Conservation (phyloP, 1,139 yeast genomes). For the Taiozyma onychis region DNA sequence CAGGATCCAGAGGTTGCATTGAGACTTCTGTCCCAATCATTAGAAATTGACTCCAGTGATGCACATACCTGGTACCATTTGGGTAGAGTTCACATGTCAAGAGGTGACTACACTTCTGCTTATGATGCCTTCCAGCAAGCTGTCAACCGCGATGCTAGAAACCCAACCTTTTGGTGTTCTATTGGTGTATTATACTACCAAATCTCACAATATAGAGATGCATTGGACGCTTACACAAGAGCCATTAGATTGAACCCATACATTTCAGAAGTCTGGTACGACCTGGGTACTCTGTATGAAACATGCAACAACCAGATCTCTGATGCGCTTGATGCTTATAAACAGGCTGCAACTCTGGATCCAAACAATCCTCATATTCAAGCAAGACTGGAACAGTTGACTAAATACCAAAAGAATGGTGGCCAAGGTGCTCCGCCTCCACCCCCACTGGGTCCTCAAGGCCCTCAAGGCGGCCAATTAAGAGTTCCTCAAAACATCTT, state of each 20-base stretch:
- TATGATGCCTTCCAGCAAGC: slow-evolving; percentile 99
- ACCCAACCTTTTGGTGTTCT: slow-evolving; percentile 98
- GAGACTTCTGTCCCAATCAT: slow-evolving; percentile 73
- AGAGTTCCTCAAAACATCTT: slow-evolving; percentile 8
- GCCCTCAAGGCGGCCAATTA: slow-evolving; percentile 6
- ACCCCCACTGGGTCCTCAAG: slow-evolving; percentile 44
- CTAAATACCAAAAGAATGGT: slow-evolving; percentile 70
- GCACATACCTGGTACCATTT: slow-evolving; percentile 97
- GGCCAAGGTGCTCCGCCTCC: slow-evolving; percentile 45
- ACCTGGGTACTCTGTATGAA: slow-evolving; percentile 92
- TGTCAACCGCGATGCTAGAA: slow-evolving; percentile 90
- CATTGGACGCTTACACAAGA: slow-evolving; percentile 93
- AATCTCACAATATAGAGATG: slow-evolving; percentile 92
- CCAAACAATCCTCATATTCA: slow-evolving; percentile 93
- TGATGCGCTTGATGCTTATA: slow-evolving; percentile 95
- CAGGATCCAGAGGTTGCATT: slow-evolving; percentile 83
- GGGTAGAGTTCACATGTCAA: slow-evolving; percentile 95
- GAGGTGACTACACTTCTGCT: slow-evolving; percentile 92
- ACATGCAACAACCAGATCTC: slow-evolving; percentile 93
- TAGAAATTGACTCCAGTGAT: slow-evolving; percentile 85
- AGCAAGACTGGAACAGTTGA: slow-evolving; percentile 82
- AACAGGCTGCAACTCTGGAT: slow-evolving; percentile 92
- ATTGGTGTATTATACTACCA: slow-evolving; percentile 96
- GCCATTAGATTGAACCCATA: slow-evolving; percentile 95
- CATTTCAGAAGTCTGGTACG: slow-evolving; percentile 97